phyloP scores from a whole-genome alignment of 2,329 filamentous ascomycete genomes.

The Orbilia ellipsospora region DNA sequence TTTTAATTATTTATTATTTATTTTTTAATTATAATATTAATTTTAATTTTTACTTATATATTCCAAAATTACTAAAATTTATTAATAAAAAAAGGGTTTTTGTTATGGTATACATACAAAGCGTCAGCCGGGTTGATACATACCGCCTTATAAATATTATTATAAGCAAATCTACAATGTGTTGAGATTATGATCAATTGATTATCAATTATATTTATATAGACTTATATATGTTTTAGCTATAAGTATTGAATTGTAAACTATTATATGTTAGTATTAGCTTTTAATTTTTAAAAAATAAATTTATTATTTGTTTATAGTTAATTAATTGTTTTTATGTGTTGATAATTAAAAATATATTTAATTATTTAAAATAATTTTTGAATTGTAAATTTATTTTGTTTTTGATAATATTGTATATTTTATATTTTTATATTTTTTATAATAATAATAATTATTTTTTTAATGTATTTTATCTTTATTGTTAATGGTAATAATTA shows the following conservation, averaged over 20 bases:
- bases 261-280: background rate
- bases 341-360: background rate
- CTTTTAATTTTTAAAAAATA: background rate
- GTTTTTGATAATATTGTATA: background rate
- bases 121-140: no score
- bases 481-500: no score
- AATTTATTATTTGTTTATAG: background rate
- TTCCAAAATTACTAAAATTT: no score
- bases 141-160: no score
- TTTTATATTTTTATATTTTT: background rate
- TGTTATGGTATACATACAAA: no score
- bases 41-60: no score
- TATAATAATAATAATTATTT: background rate
- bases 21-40: no score
- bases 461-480: no score
- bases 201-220: no score
- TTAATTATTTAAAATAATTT: conserved; percentile 3
- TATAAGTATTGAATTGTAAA: background rate
- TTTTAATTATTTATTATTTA: conserved; percentile 5
- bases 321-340: background rate
- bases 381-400: background rate
- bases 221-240: background rate
- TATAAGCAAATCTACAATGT: no score
- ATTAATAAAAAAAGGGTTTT: no score
- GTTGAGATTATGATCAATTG: no score